A percentile compares a stretch with the other conserved stretches of the same genome.
These are phyloP conservation scores for Alternaria infectoria DNA, from an alignment of 2,329 filamentous ascomycete genomes.

Conservation along the genomic window DNA sequence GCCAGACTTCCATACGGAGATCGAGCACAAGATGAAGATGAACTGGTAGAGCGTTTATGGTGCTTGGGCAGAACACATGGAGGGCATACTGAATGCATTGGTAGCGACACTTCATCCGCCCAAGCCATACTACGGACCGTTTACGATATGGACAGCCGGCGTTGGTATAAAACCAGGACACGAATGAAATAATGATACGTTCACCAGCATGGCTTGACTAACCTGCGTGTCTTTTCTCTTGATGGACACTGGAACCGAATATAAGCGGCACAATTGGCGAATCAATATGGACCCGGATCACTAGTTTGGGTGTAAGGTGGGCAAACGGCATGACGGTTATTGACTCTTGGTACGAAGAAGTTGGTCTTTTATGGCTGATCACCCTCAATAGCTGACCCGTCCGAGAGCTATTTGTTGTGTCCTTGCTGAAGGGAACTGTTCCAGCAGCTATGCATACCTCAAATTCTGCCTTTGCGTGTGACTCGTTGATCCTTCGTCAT, in stretches of 20 bases:
- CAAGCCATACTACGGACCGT: background rate
- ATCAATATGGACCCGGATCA: too few species aligned
- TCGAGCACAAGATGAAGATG: constrained; percentile 92
- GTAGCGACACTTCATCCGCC: background rate
- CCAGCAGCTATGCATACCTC: background rate
- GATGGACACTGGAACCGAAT: background rate
- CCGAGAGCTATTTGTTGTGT: background rate
- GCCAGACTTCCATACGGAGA: constrained; percentile 84
- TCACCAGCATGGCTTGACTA: background rate
- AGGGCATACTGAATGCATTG: background rate
- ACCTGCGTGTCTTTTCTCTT: background rate
- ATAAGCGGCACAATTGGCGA: background rate
- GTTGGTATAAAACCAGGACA: background rate
- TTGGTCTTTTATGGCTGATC: background rate
- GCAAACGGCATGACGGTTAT: background rate
- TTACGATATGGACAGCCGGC: background rate
- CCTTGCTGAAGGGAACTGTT: background rate
- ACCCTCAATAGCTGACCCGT: background rate
- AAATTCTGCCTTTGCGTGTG: background rate
- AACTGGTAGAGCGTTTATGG: constrained; percentile 50
- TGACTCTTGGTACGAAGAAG: background rate
- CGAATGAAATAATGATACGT: background rate
- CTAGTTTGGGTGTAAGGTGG: background rate
- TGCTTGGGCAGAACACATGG: background rate
- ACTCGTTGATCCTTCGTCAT: background rate